Percentiles rank a stretch among this genome's conserved stretches.
Conservation (phyloP, 768 basidiomycete species). For the Polyporus arcularius region DNA sequence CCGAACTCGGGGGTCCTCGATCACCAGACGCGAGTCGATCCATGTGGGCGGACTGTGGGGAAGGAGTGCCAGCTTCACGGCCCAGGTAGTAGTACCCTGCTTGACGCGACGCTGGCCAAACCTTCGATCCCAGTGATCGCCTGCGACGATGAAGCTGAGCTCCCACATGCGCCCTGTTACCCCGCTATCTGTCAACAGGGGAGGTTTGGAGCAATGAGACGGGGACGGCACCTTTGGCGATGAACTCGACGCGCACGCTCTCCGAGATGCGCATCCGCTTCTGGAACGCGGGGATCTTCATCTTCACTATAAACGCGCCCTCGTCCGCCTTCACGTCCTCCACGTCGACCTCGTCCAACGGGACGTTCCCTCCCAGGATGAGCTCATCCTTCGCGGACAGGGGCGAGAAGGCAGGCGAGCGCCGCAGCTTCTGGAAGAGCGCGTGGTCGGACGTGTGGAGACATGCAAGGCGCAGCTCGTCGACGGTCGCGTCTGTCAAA, state of each 20-base stretch:
- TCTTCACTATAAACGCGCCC: conserved; percentile 54
- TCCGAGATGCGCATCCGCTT: conserved; percentile 69
- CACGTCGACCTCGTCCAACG: conserved; percentile 54
- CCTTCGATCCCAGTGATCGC: background rate
- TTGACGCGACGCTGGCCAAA: background rate
- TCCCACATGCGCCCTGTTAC: conserved; percentile 58
- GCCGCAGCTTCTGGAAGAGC: conserved; percentile 61
- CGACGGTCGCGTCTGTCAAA: conserved; percentile 42
- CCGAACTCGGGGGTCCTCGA: conserved; percentile 35
- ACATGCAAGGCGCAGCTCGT: conserved; percentile 69
- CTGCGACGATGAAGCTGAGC: conserved; percentile 41
- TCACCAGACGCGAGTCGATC: conserved; percentile 53
- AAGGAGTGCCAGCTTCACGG: conserved; percentile 50
- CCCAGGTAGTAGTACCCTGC: conserved; percentile 35
- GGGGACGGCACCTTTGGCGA: conserved; percentile 32
- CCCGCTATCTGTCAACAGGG: background rate
- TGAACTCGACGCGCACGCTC: conserved; percentile 56
- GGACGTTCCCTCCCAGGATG: conserved; percentile 31
- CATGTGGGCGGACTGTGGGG: conserved; percentile 61
- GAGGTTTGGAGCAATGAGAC: background rate
- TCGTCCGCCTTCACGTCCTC: conserved; percentile 51
- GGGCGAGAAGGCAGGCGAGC: conserved; percentile 50
- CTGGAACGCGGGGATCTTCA: conserved; percentile 61
- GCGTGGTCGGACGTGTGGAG: conserved; percentile 60
- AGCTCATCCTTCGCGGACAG: conserved; percentile 55